These are phyloP conservation scores for Coemansia sp. DNA, from an alignment of 192 early-diverging fungal species.

Conservation along the genomic window DNA sequence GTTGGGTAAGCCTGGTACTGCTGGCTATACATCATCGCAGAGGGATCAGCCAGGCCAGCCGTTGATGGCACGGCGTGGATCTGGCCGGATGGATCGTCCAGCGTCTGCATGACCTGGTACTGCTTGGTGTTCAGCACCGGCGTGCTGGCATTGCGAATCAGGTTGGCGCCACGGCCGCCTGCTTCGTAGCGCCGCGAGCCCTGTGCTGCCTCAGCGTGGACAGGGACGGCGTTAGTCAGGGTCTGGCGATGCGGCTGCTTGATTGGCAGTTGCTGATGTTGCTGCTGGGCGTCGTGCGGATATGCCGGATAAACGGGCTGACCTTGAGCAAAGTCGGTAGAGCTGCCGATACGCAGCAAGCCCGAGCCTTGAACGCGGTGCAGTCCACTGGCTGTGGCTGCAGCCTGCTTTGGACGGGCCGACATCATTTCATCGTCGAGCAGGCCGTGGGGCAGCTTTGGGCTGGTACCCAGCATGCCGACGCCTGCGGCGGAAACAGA, in stretches of 20 bases:
- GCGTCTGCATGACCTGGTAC: slow-evolving; percentile 32
- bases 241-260: slow-evolving; percentile 13
- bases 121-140: slow-evolving; percentile 50
- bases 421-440: slow-evolving; percentile 42
- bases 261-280: background rate
- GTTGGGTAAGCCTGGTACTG: slow-evolving; percentile 26
- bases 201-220: slow-evolving; percentile 10
- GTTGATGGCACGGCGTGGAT: slow-evolving; percentile 9
- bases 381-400: background rate
- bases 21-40: slow-evolving; percentile 11
- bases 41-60: slow-evolving; percentile 9
- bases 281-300: background rate
- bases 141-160: slow-evolving; percentile 48
- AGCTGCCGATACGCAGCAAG: slow-evolving; percentile 8
- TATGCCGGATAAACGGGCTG: slow-evolving; percentile 1
- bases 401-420: slow-evolving; percentile 1
- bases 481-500: background rate
- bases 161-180: slow-evolving; percentile 17
- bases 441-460: slow-evolving; percentile 49
- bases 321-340: slow-evolving; percentile 1
- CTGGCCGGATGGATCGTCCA: slow-evolving; percentile 13
- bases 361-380: slow-evolving; percentile 3
- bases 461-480: slow-evolving; percentile 33
- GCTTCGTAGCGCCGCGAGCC: slow-evolving; percentile 31
- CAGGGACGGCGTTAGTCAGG: slow-evolving; percentile 2